Conservation (phyloP, 306 rosid genomes). For the Spatholobus suberectus region DNA sequence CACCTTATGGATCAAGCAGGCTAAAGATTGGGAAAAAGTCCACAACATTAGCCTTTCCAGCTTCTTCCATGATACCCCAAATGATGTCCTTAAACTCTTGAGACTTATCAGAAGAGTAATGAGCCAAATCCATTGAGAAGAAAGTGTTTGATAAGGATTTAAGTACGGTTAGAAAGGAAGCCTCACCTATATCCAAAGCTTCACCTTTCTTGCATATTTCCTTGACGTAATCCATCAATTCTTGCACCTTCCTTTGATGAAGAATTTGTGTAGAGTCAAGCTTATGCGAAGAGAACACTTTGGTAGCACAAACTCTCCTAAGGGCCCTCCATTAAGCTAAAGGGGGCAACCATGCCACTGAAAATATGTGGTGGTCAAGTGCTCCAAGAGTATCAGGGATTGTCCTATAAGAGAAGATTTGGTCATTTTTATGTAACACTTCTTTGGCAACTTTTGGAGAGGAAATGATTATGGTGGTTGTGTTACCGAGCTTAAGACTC, state of each 20-base stretch:
- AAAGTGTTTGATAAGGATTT: slow-evolving; percentile 49
- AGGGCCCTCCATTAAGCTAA: slow-evolving; percentile 30
- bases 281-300: slow-evolving; percentile 25
- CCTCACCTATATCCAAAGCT: slow-evolving; percentile 44
- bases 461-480: slow-evolving; percentile 41
- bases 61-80: slow-evolving; percentile 28
- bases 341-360: not conserved
- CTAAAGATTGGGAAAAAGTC: slow-evolving; percentile 47
- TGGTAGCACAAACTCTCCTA: slow-evolving; percentile 23
- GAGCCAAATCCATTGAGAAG: slow-evolving; percentile 41
- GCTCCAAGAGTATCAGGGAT: not conserved
- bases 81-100: slow-evolving; percentile 39
- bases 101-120: not conserved
- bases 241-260: slow-evolving; percentile 31
- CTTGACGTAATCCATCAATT: not conserved
- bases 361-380: slow-evolving; percentile 7
- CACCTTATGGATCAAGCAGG: slow-evolving; percentile 42
- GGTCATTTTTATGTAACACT: not conserved
- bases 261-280: slow-evolving; percentile 20
- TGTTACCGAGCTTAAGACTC: slow-evolving; percentile 26
- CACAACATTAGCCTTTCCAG: slow-evolving; percentile 47
- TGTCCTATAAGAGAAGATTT: not conserved
- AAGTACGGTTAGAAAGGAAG: slow-evolving; percentile 28
- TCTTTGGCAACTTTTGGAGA: slow-evolving; percentile 42
- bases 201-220: slow-evolving; percentile 26